These are phyloP conservation scores for apple (Malus domestica) DNA, from an alignment of 306 rosid species.

Conservation along the genomic window ASM211411v1 NC_041798.1:9222501-9223000, in stretches of 20 bases:
- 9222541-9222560: constrained; percentile 93
- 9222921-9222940: constrained; percentile 62
- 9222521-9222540: constrained; percentile 45
- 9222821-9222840: neutral
- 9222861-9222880: neutral
- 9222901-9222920: constrained; percentile 1
- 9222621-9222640: neutral
- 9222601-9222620: constrained; percentile 7
- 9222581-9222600: constrained; percentile 57
- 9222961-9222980: constrained; percentile 65
- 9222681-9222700: constrained; percentile 2
- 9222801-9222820: constrained; percentile 2
- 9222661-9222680: neutral
- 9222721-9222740: constrained; percentile 1
- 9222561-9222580: constrained; percentile 83
- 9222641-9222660: neutral
- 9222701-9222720: neutral
- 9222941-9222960: constrained; percentile 59
- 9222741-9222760: neutral
- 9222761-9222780: neutral
- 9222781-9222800: neutral
- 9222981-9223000: constrained; percentile 76
- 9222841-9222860: neutral
- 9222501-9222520: constrained; percentile 2
- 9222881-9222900: neutral